Base-by-base conservation (phyloP, 768 basidiomycete genomes). In the Tephrocybe sp. region DNA sequence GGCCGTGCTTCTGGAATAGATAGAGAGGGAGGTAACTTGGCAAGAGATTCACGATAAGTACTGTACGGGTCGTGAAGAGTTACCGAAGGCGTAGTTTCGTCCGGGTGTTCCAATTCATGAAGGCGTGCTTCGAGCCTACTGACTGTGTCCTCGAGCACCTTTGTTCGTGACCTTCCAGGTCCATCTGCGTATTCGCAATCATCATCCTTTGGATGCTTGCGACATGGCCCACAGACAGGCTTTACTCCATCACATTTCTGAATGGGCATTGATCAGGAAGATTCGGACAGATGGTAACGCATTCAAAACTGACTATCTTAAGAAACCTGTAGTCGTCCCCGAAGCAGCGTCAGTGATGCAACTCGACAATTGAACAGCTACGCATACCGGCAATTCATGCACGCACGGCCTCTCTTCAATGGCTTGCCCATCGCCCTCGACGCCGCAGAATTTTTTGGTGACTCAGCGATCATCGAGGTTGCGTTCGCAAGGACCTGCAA, bases 101-200 rank as follows among this genome's bases (percentile, higher is more conserved):
- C 74, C 0, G 82, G 82, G 48, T 83, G 68, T 59, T 84, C 81
- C 24, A 83, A 66, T 53, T 84, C 82, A 42, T 71, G 70, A 7
- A 88, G 68, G 33, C 85, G 76, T 34, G 79, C 74, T 63, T 79
- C 78, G 30, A 88, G 67, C 25, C 78, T 71, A 0, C 74, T 68
- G 20, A 87, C 70, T 1, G 81, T 77, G 32, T 85, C 83, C 61
- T 86, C 84, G 17, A 88, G 65, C 4, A 74, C 70, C 58, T 84
- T 75, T 3, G 80, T 86, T 48, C 78, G 71, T 17, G 86, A 81
- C 51, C 82, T 77, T 37, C 77, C 77, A 26, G 76, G 76, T 4
- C 80, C 82, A 58, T 88, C 86, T 5, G 80, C 73, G 64, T 87
- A 89, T 67, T 88, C 86, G 64, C 87, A 89, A 25, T 83, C 83